Evolutionary conservation across 75 land plant species (phyloP).

Genomic region (Pinus tabuliformis): DNA sequence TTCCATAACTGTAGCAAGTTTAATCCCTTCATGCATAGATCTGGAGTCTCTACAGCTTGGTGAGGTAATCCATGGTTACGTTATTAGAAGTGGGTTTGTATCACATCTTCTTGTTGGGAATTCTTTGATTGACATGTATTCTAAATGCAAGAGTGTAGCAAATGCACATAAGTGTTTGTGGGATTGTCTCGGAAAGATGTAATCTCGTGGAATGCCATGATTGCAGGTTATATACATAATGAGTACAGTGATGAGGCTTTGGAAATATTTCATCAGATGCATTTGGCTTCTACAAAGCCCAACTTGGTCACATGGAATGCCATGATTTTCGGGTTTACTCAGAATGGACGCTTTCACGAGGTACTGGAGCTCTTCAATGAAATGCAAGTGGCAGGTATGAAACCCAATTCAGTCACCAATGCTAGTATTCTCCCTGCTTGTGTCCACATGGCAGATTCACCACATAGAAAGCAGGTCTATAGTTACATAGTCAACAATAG

Average conservation of each 20-base stretch:
- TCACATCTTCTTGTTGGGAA: background rate
- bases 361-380: background rate
- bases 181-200: too few relatives aligned
- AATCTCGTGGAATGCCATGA: too few relatives aligned
- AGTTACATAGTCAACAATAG: too few relatives aligned
- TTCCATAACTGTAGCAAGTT: background rate
- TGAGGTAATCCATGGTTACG: background rate
- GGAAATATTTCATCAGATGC: too few relatives aligned
- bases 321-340: background rate
- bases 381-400: too few relatives aligned
- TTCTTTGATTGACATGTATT: background rate
- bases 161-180: background rate
- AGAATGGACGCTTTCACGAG: background rate
- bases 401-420: too few relatives aligned
- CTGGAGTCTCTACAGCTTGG: background rate
- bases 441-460: too few relatives aligned
- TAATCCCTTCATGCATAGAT: background rate
- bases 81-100: background rate
- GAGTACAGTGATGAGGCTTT: too few relatives aligned
- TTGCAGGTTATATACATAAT: too few relatives aligned
- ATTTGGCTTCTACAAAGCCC: too few relatives aligned
- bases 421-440: too few relatives aligned
- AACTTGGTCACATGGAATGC: background rate
- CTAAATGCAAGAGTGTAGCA: background rate
- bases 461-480: too few relatives aligned